phyloP scores from a whole-genome alignment of 1,284 basidiomycete genomes.

The Laetiporus sulphureus region DNA sequence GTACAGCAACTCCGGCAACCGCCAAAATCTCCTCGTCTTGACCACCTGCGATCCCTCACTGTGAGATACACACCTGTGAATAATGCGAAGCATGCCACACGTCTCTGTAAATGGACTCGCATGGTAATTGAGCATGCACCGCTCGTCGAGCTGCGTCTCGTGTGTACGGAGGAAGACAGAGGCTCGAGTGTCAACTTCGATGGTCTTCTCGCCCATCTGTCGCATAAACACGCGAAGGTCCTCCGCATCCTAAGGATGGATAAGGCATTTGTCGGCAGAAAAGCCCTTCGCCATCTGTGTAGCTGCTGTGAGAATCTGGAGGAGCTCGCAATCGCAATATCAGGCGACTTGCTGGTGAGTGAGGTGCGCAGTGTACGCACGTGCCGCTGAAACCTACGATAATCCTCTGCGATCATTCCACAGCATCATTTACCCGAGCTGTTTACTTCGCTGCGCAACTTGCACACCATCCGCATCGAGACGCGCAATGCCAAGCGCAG shows the following conservation, averaged over 20 bases:
- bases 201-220: slow-evolving; percentile 35
- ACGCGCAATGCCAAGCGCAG: slow-evolving; percentile 3
- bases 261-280: slow-evolving; percentile 27
- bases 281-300: slow-evolving; percentile 16
- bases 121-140: slow-evolving; percentile 32
- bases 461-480: slow-evolving; percentile 1
- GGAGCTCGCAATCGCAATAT: slow-evolving; percentile 11
- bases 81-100: slow-evolving; percentile 23
- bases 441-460: neutral
- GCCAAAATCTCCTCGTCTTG: slow-evolving; percentile 22
- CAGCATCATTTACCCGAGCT: slow-evolving; percentile 1
- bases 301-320: slow-evolving; percentile 10
- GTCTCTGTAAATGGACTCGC: slow-evolving; percentile 40
- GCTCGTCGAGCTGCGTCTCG: slow-evolving; percentile 30
- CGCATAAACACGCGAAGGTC: slow-evolving; percentile 28
- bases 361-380: neutral
- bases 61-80: slow-evolving; percentile 25
- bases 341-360: slow-evolving; percentile 9
- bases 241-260: slow-evolving; percentile 32
- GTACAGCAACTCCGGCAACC: slow-evolving; percentile 38
- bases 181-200: slow-evolving; percentile 30
- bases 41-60: slow-evolving; percentile 32
- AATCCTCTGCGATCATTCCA: too few species aligned
- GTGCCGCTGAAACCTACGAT: too few species aligned
- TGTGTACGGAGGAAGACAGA: slow-evolving; percentile 21